Percentiles rank a stretch among this genome's conserved stretches.
Evolutionary conservation across 2,329 filamentous ascomycete genomes (phyloP).

Genomic region (Diaporthe destruens): DNA sequence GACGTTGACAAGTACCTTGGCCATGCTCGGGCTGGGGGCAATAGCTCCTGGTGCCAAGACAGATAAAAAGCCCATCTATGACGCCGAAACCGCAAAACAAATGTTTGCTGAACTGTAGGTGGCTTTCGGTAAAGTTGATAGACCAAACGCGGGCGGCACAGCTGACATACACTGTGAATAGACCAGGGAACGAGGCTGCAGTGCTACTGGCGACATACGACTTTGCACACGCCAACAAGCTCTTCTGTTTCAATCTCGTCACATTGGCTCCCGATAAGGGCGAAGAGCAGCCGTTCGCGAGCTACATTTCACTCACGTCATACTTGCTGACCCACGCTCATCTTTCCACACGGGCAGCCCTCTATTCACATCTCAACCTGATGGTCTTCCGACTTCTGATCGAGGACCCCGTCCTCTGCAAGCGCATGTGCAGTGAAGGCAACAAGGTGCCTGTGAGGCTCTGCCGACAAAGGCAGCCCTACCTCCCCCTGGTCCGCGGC

Average conservation of each 20-base stretch:
- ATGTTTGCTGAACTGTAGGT: slow-evolving; percentile 83
- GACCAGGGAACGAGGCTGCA: slow-evolving; percentile 83
- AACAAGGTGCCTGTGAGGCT: slow-evolving; percentile 80
- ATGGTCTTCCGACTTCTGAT: slow-evolving; percentile 88
- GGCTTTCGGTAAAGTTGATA: slow-evolving; percentile 42
- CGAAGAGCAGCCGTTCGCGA: slow-evolving; percentile 80
- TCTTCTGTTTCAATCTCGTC: slow-evolving; percentile 90
- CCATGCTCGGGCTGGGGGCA: slow-evolving; percentile 84
- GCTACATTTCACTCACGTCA: slow-evolving; percentile 88
- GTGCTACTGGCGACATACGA: slow-evolving; percentile 90
- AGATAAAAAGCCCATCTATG: slow-evolving; percentile 70
- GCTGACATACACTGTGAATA: slow-evolving; percentile 51
- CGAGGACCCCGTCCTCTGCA: slow-evolving; percentile 86
- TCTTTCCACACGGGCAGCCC: slow-evolving; percentile 79
- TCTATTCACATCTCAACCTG: slow-evolving; percentile 88
- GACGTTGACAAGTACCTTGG: slow-evolving; percentile 84
- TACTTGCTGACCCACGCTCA: slow-evolving; percentile 96
- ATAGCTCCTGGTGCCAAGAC: slow-evolving; percentile 78
- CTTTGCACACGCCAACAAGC: slow-evolving; percentile 93
- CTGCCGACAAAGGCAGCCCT: slow-evolving; percentile 90
- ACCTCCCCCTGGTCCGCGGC: slow-evolving; percentile 79
- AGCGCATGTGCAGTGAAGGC: slow-evolving; percentile 85
- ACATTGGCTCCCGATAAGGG: slow-evolving; percentile 72
- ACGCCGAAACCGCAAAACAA: slow-evolving; percentile 83
- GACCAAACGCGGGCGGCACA: not conserved